Percentiles rank a stretch among this genome's conserved stretches.
These are phyloP conservation scores for Talaromyces rugulosus DNA, from an alignment of 2,329 filamentous ascomycete genomes.

Conservation along the genomic window DNA sequence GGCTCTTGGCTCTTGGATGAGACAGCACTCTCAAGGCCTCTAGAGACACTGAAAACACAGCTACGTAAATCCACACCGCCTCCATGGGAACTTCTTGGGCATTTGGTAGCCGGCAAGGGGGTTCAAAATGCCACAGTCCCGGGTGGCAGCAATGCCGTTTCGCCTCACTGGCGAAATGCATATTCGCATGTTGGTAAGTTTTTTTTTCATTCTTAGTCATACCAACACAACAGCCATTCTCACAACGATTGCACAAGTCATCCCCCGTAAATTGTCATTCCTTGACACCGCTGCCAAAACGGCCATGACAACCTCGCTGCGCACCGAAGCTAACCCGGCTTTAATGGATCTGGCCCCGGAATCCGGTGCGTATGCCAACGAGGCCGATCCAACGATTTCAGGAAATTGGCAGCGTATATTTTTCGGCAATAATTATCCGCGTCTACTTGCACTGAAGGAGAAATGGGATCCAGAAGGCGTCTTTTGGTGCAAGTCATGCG, in stretches of 20 bases:
- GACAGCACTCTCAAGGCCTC: not conserved
- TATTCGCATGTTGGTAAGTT: constrained; percentile 25
- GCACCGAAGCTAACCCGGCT: constrained; percentile 31
- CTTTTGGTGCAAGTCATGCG: constrained; percentile 23
- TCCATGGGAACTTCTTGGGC: not conserved
- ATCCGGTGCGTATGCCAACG: constrained; percentile 40
- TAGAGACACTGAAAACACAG: not conserved
- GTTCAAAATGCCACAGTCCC: not conserved
- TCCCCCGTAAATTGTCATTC: not conserved
- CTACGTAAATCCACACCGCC: not conserved
- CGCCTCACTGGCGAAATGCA: constrained; percentile 35
- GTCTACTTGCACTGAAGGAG: constrained; percentile 34
- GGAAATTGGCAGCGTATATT: constrained; percentile 37
- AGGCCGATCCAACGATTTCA: constrained; percentile 38
- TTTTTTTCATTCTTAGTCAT: too few relatives aligned
- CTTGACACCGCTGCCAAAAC: not conserved
- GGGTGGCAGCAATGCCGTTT: constrained; percentile 32
- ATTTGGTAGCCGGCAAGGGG: not conserved
- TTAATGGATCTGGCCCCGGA: constrained; percentile 26
- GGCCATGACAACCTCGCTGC: not conserved
- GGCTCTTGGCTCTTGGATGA: not conserved
- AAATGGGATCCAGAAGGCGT: constrained; percentile 39
- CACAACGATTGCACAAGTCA: not conserved
- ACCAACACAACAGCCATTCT: too few relatives aligned
- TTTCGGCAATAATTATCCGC: constrained; percentile 39